Evolutionary conservation across 2,329 filamentous ascomycete species (phyloP).

Genomic region (Penicillium fuscoglaucum): DNA sequence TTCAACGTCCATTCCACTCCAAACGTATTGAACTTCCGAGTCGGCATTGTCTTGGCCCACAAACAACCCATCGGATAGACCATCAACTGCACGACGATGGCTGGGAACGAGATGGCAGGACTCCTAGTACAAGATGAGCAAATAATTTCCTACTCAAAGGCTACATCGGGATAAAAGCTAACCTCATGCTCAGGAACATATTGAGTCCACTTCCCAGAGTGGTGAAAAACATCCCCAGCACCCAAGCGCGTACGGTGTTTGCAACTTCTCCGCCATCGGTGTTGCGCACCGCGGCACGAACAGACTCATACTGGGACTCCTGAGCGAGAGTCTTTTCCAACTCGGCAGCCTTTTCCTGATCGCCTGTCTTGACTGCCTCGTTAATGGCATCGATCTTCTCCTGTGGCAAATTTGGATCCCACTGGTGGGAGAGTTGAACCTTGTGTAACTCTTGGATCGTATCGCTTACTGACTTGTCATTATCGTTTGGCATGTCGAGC

Average conservation of each 20-base stretch:
- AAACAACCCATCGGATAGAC: slow-evolving; percentile 51
- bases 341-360: slow-evolving; percentile 60
- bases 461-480: background rate
- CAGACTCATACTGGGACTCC: slow-evolving; percentile 64
- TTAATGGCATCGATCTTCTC: slow-evolving; percentile 61
- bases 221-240: slow-evolving; percentile 56
- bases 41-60: slow-evolving; percentile 38
- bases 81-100: slow-evolving; percentile 59
- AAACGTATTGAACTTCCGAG: slow-evolving; percentile 33
- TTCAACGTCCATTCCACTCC: slow-evolving; percentile 37
- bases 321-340: slow-evolving; percentile 50
- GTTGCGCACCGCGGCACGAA: slow-evolving; percentile 61
- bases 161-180: slow-evolving; percentile 14
- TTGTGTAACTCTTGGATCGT: slow-evolving; percentile 11
- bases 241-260: slow-evolving; percentile 63
- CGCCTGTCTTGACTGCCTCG: slow-evolving; percentile 53
- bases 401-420: slow-evolving; percentile 61
- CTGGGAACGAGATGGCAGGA: slow-evolving; percentile 57
- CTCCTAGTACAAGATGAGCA: slow-evolving; percentile 13
- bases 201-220: slow-evolving; percentile 60
- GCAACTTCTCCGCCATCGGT: slow-evolving; percentile 61
- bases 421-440: slow-evolving; percentile 36
- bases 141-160: background rate
- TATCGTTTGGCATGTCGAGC: background rate
- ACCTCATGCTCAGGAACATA: slow-evolving; percentile 56